Base-by-base conservation (phyloP, 768 basidiomycete species). In the Tephrocybe rancida region DNA sequence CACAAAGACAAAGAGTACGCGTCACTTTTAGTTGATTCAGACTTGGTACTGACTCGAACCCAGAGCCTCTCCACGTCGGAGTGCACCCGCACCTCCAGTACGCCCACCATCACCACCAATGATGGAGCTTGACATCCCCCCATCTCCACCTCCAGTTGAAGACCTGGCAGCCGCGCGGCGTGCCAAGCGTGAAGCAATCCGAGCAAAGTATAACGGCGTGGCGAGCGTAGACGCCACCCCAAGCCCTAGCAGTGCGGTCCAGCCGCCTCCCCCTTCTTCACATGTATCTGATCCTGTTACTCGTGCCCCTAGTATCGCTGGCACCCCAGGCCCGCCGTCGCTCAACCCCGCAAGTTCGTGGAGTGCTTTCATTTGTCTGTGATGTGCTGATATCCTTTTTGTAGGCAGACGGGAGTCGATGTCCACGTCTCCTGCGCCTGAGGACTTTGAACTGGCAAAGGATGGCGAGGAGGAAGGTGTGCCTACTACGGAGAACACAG, bases 171-270 rank as follows among this genome's bases (percentile, higher is more conserved):
- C 81, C 21, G 86, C 82, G 25, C 84, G 90, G 8, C 82, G 87
- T 24, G 88, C 88, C 13, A 79, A 75, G 55, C 85, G 92, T 25
- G 84, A 84, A 54, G 91, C 88, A 8, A 93, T 95, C 50, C 73
- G 90, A 38, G 90, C 89, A 50, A 92, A 90, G 69, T 88, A 91
- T 69, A 62, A 75, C 5, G 81, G 80, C 14, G 69, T 76, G 50
- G 67, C 74, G 50, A 80, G 77, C 55, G 69, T 72, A 50, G 77
- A 78, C 60, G 65, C 75, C 58, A 82, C 80, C 56, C 79, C 82
- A 30, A 83, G 82, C 63, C 82, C 83, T 72, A 85, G 83, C 71
- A 87, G 86, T 86, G 85, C 86, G 83, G 82, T 83, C 66, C 81
- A 83, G 63, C 85, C 84, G 83, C 84, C 84, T 81, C 76, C 77